Evolutionary conservation across 352 stramenopile genomes (phyloP), one percentile per base, ranked within the genome.

Genomic region (Pythium brachiatum): DNA sequence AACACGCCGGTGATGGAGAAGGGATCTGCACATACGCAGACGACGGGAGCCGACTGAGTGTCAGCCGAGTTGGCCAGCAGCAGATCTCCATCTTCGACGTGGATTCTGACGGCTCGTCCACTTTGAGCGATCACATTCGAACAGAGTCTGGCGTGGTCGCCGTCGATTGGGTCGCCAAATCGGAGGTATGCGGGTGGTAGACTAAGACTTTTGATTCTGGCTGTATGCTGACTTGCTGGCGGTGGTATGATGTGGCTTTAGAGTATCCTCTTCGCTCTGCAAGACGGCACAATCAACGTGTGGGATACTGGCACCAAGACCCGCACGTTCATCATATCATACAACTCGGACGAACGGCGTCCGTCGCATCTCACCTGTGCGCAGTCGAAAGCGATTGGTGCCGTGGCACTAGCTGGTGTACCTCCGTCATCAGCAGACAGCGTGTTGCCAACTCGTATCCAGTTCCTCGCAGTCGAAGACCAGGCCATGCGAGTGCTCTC

Each of bases 401-500:
- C 64, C 0, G 34, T 71, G 2, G 64, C 43, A 0, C 39, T 71
- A 0, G 25, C 32, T 23, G 31, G 32, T 18, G 38, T 48, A 23
- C 4, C 38, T 2, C 16, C 16, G 18, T 25, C 41, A 9, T 48
- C 41, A 27, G n/a, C 0, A 27, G 41, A 27, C 20, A 3, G 8
- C 15, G 38, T 21, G 3, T 6, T 48, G n/a, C 23, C 39, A 7
- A 54, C 11, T 32, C 53, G 58, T 9, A 21, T 71, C 34, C 64
- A 71, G 47, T 63, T 71, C 26, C 61, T 71, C 16, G 20, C 64
- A 0, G 57, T 66, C 29, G 53, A 71, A 38, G 50, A 66, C 23
- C 21, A 71, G 12, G 57, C 23, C 0, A 54, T 66, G 6, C 52
- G 26, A n/a, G 43, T 71, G 20, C 32, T 59, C 31, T 63, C 57